Base-by-base conservation (phyloP, 2,329 filamentous ascomycete species). In the Xylaria digitata region DNA sequence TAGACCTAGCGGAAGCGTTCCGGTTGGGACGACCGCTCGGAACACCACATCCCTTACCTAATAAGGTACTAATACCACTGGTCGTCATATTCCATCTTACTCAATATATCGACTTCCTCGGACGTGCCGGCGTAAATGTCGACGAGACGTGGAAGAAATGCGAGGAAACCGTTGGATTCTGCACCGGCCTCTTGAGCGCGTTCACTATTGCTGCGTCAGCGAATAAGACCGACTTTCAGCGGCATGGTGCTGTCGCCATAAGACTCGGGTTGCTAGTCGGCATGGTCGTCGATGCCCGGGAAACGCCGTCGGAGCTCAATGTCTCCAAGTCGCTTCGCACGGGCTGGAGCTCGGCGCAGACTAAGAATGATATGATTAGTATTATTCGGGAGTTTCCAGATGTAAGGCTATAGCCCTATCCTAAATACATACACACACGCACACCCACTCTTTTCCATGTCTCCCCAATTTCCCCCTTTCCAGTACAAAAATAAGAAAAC, bases 201-300 rank as follows among this genome's bases (percentile, higher is more conserved):
- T 61, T 78, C 13, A 79, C 80, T 0, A 78, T 81, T 0, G 73
- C 80, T 0, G 72, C 75, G 65, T 71, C 78, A 17, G 8, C 48
- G 1, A 76, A 71, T 32, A 50, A 55, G 1, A 43, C 62, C 0
- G 73, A 81, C 0, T 71, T 83, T n/a, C 54, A 75, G 32, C 63
- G 71, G 7, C 76, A 81, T 65, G 80, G 78, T 0, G 75, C 79
- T 2, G 75, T 71, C 0, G 81, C 81, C 0, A 53, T 83, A 2
- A 75, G 80, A 0, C 63, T 84, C 1, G 80, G 74, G 0, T 75
- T 81, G 74, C 69, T 80, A 1, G 74, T 80, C 26, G 82, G 79
- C 0, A 76, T 73, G 0, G 34, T 81, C 2, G 78, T 81, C 0
- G 82, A 81, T 67, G 74, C 73, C 5, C 64, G 77, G 13, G 78